phyloP scores from a whole-genome alignment of 169 alveolate genomes.

The Cryptosporidium meleagridis region DNA sequence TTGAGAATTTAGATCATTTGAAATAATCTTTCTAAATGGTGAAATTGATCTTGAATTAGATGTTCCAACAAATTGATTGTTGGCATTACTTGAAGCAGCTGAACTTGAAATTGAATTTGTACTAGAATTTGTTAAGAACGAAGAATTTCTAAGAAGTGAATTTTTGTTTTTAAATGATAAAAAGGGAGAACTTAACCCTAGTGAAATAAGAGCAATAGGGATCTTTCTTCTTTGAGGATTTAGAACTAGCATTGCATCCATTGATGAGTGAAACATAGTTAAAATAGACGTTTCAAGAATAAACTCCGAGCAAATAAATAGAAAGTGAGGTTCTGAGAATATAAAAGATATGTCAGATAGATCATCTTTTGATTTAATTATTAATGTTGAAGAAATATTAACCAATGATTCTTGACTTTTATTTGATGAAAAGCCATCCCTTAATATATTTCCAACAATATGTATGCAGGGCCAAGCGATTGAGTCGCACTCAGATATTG shows the following conservation, averaged over 20 bases:
- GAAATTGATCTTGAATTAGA: neutral
- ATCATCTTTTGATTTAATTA: conserved; percentile 49
- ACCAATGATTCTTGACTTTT: conserved; percentile 44
- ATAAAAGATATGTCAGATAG: conserved; percentile 55
- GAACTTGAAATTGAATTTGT: neutral
- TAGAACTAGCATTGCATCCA: conserved; percentile 60
- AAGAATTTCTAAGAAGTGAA: conserved; percentile 12
- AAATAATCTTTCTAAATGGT: neutral
- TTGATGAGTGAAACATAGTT: conserved; percentile 62
- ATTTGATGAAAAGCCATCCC: conserved; percentile 67
- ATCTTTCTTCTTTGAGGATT: conserved; percentile 73
- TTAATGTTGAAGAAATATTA: conserved; percentile 59
- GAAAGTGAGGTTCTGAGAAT: conserved; percentile 70
- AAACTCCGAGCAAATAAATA: conserved; percentile 60
- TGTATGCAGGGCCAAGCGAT: conserved; percentile 66
- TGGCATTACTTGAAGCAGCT: neutral
- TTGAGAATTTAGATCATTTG: neutral
- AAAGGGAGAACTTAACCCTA: conserved; percentile 53
- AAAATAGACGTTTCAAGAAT: conserved; percentile 56
- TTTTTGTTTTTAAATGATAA: conserved; percentile 22
- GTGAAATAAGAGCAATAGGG: conserved; percentile 48
- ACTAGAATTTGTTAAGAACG: conserved; percentile 1
- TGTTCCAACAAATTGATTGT: neutral
- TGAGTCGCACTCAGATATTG: conserved; percentile 66
- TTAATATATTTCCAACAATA: conserved; percentile 44